A percentile compares a stretch with the other conserved stretches of the same genome.
Evolutionary conservation across 176 grass and related monocot species (phyloP).

Genomic region (Eleusine indica): DNA sequence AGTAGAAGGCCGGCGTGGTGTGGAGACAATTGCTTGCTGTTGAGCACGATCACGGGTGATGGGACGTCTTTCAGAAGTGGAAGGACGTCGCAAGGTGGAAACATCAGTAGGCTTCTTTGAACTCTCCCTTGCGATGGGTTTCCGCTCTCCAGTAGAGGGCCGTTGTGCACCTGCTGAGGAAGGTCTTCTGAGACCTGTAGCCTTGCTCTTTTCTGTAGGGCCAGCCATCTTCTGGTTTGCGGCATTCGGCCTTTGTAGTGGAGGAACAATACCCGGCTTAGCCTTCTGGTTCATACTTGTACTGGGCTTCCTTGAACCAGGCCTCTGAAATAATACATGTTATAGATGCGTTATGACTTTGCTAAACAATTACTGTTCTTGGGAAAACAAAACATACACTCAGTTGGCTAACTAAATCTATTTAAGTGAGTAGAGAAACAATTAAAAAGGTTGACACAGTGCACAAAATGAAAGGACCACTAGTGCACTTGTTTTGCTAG

Average conservation of each 20-base stretch:
- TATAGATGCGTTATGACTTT: conserved; percentile 32
- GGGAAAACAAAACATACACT: not conserved
- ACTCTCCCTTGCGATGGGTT: conserved; percentile 19
- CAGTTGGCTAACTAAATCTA: conserved; percentile 8
- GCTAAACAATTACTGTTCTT: conserved; percentile 27
- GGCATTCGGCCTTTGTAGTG: conserved; percentile 47
- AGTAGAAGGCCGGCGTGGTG: conserved; percentile 45
- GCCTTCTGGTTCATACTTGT: conserved; percentile 50
- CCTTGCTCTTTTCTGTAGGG: conserved; percentile 31
- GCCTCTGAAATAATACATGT: conserved; percentile 51
- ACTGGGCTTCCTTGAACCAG: conserved; percentile 35
- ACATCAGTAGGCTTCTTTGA: conserved; percentile 43
- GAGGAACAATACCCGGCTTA: conserved; percentile 37
- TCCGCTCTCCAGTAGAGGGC: conserved; percentile 34
- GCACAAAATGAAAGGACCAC: not conserved
- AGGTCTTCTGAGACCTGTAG: conserved; percentile 44
- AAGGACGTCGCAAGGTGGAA: conserved; percentile 41
- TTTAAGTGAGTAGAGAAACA: not conserved
- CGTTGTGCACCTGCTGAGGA: conserved; percentile 34
- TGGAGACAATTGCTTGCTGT: conserved; percentile 28
- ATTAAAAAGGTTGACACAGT: not conserved
- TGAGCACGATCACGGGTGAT: conserved; percentile 36
- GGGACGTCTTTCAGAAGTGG: conserved; percentile 45
- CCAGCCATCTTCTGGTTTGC: conserved; percentile 41
- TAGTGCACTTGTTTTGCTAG: not conserved